Base-by-base conservation (phyloP, 768 basidiomycete genomes). In the Tylopilus rubrobrunneus region DNA sequence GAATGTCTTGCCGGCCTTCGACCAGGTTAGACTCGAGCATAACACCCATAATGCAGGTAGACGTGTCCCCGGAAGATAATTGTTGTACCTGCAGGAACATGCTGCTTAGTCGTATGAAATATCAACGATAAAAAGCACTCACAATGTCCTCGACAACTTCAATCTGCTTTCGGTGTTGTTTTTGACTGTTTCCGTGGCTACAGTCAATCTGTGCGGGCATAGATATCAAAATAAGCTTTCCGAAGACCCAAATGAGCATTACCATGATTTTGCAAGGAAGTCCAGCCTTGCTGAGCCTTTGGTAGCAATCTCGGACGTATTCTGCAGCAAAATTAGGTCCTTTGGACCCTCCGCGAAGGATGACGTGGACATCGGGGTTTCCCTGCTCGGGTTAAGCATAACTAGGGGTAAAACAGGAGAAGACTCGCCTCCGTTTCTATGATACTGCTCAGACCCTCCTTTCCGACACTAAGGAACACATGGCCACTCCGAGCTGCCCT, bases 381-480 rank as follows among this genome's bases (percentile, higher is more conserved):
- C 84, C 96, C 92, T 92, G 46, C 17, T 50, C 28, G 15, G 39
- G 29, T 11, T 60, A 8, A 60, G 60, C n/a, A 53, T 10, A 48
- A 31, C 19, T 37, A 44, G 31, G 14, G 10, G 33, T 33, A 7
- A 43, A 12, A 44, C 7, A 29, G 3, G 29, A 2, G 39, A 41
- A 45, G 36, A 68, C 74, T 41, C 47, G 86, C 93, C 71, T 87
- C 84, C 1, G 97, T 98, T 76, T 98, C 96, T 52, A 98, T 86
- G 60, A 98, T 94, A 67, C 90, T 89, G 62, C 89, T 91, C 62
- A 95, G 71, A 12, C 96, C 96, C 72, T 97, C 94, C 74, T 98
- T 98, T 29, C 95, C 97, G 31, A 99, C 97, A 61, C 87, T 89
- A 17, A 99, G 79, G 83, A 99, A 99, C 54, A 94, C 92, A 71